These are phyloP conservation scores for Lentinula boryana DNA, from an alignment of 768 basidiomycete genomes.

Conservation along the genomic window DNA sequence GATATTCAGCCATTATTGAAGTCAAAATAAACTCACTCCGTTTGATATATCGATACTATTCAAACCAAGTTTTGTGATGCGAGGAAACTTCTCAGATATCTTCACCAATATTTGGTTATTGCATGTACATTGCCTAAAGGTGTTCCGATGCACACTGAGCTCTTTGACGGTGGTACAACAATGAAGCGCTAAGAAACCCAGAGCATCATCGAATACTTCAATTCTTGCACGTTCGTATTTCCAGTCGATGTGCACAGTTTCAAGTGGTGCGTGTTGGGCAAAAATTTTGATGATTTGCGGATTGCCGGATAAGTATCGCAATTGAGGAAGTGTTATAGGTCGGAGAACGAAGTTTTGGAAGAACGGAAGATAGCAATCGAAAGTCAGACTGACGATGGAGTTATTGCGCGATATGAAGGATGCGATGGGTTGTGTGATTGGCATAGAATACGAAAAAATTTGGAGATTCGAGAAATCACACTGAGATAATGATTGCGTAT, in stretches of 20 bases:
- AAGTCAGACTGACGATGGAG: not conserved
- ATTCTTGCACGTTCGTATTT: not conserved
- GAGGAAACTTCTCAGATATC: not conserved
- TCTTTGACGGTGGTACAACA: not conserved
- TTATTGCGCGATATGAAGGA: not conserved
- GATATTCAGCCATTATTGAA: not conserved
- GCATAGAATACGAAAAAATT: not conserved
- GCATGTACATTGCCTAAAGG: not conserved
- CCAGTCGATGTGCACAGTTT: not conserved
- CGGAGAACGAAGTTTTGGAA: not conserved
- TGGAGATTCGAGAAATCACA: not conserved
- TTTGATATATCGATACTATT: not conserved
- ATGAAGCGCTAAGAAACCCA: not conserved
- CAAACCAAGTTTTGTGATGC: not conserved
- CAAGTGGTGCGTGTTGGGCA: not conserved
- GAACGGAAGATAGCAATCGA: not conserved
- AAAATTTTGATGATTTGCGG: constrained; percentile 1
- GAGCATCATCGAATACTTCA: not conserved
- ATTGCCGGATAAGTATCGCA: not conserved
- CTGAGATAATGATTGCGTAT: not conserved
- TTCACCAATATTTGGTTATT: not conserved
- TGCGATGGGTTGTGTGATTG: not conserved
- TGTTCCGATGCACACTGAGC: not conserved
- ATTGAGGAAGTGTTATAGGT: not conserved
- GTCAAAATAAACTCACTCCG: not conserved